Evolutionary conservation across 257 asterid genomes (phyloP).

Genomic region (Solanum sejunctum): DNA sequence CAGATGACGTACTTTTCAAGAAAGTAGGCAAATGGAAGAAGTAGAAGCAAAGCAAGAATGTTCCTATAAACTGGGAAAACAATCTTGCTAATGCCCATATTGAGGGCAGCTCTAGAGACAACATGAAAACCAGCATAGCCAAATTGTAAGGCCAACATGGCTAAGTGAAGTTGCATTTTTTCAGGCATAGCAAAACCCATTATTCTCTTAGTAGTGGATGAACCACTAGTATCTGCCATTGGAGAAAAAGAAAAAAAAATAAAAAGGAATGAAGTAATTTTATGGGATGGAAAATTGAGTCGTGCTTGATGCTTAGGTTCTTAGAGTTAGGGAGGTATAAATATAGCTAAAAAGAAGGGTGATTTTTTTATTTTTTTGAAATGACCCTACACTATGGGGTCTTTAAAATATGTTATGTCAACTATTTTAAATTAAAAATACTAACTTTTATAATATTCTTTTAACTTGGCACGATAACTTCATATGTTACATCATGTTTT

Average conservation of each 20-base stretch:
- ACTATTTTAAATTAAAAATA: no score
- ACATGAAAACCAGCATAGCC: conserved; percentile 98
- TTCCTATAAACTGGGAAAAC: conserved; percentile 91
- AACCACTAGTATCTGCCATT: conserved; percentile 63
- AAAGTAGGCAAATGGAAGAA: conserved; percentile 89
- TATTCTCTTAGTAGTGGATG: conserved; percentile 31
- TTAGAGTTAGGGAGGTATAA: conserved; percentile 52
- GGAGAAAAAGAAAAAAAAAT: background rate
- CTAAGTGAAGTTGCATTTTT: conserved; percentile 65
- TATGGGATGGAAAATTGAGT: background rate
- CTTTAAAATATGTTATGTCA: conserved; percentile 29
- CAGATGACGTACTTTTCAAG: conserved; percentile 61
- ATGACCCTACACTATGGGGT: conserved; percentile 23
- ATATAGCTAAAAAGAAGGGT: conserved; percentile 27
- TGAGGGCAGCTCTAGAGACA: conserved; percentile 87
- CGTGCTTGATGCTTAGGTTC: conserved; percentile 11
- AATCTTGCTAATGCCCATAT: conserved; percentile 98
- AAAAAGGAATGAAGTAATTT: background rate
- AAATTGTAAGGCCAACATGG: conserved; percentile 87
- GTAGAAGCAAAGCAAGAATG: conserved; percentile 83
- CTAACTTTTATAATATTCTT: no score
- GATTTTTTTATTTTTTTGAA: background rate
- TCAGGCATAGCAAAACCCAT: conserved; percentile 71
- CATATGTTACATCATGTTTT: background rate
- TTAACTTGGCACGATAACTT: no score